Percentiles rank a stretch among this genome's conserved stretches.
Conservation (phyloP, 306 rosid species). For the Glycine latifolia region DNA sequence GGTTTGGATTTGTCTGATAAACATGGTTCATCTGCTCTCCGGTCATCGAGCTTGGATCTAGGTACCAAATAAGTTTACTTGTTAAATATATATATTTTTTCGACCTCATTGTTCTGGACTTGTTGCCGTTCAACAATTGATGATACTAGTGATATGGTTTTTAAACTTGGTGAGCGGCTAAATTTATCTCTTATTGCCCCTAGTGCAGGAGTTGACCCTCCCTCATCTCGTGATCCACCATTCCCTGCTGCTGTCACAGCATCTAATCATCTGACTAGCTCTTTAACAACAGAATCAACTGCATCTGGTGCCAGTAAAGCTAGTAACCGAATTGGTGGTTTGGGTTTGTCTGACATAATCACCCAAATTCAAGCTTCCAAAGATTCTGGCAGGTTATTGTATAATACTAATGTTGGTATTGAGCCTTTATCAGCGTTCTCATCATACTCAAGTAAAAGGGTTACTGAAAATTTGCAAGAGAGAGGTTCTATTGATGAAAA, state of each 20-base stretch:
- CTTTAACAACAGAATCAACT: conserved; percentile 68
- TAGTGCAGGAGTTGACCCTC: conserved; percentile 99
- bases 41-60: conserved; percentile 97
- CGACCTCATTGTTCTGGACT: conserved; percentile 27
- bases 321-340: conserved; percentile 81
- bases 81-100: conserved; percentile 38
- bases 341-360: conserved; percentile 90
- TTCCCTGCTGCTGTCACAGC: conserved; percentile 89
- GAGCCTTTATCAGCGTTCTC: conserved; percentile 69
- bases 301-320: conserved; percentile 67
- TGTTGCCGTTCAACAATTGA: conserved; percentile 36
- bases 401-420: conserved; percentile 57
- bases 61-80: conserved; percentile 71
- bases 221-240: conserved; percentile 99
- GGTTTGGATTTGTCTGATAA: conserved; percentile 93
- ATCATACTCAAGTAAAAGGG: conserved; percentile 68
- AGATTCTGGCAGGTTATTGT: conserved; percentile 70
- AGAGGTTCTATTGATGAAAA: conserved; percentile 72
- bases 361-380: conserved; percentile 97
- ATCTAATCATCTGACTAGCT: conserved; percentile 70
- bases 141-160: conserved; percentile 31
- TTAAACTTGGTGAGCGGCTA: conserved; percentile 73
- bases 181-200: conserved; percentile 79
- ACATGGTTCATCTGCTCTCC: conserved; percentile 69
- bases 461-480: conserved; percentile 68